Evolutionary conservation across 495 filamentous ascomycete species (phyloP).

Genomic region (Cercophora sp.): DNA sequence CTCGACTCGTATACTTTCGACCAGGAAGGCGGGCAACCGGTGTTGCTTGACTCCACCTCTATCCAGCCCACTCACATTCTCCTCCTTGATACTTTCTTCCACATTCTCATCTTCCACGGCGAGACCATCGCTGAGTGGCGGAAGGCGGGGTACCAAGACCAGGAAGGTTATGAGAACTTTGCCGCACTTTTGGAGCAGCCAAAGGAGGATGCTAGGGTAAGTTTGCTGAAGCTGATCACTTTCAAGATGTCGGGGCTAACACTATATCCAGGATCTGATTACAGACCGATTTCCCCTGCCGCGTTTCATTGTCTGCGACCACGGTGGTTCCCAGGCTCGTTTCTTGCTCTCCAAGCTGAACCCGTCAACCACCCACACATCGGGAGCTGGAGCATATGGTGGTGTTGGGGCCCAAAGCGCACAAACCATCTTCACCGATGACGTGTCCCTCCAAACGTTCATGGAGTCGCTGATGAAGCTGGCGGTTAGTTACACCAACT

Average conservation of each 20-base stretch:
- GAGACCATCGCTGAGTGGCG: slow-evolving; percentile 98
- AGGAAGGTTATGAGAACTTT: slow-evolving; percentile 98
- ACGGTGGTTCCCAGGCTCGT: slow-evolving; percentile 94
- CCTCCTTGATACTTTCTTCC: slow-evolving; percentile 97
- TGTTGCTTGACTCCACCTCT: slow-evolving; percentile 90
- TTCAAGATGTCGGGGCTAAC: no score
- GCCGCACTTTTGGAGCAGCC: slow-evolving; percentile 81
- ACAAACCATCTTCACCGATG: slow-evolving; percentile 98
- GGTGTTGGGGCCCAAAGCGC: slow-evolving; percentile 80
- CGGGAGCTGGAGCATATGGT: slow-evolving; percentile 72
- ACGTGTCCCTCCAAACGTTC: slow-evolving; percentile 97
- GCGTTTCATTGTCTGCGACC: slow-evolving; percentile 98
- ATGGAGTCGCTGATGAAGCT: slow-evolving; percentile 99
- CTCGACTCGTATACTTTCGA: slow-evolving; percentile 97
- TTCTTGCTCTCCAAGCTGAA: slow-evolving; percentile 98
- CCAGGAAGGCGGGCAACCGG: slow-evolving; percentile 83
- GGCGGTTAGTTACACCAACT: slow-evolving; percentile 57
- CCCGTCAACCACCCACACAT: slow-evolving; percentile 96
- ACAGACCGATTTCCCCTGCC: slow-evolving; percentile 96
- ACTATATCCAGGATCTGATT: slow-evolving; percentile 75
- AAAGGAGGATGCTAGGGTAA: slow-evolving; percentile 95
- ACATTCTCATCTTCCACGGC: slow-evolving; percentile 98
- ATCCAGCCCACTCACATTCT: slow-evolving; percentile 94
- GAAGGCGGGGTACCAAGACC: slow-evolving; percentile 96
- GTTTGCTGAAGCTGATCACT: no score